Evolutionary conservation across 1,284 basidiomycete genomes (phyloP).

Genomic region (Cutaneotrichosporon sp.): DNA sequence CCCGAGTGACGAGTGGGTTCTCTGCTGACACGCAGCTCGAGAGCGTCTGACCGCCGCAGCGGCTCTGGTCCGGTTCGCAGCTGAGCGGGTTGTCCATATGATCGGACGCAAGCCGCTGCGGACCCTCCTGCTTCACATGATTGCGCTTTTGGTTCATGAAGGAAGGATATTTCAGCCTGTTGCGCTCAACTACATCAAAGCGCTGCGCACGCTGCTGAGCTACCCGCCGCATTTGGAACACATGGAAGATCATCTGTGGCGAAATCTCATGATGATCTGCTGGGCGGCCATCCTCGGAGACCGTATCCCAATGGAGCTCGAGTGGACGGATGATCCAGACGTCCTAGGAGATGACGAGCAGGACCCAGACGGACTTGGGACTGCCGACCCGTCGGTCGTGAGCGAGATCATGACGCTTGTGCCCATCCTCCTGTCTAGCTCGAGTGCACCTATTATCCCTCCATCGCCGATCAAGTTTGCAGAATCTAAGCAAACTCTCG

Average conservation of each 20-base stretch:
- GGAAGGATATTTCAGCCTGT: conserved; percentile 60
- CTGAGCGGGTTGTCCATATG: conserved; percentile 35
- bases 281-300: conserved; percentile 73
- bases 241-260: conserved; percentile 64
- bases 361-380: conserved; percentile 16
- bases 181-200: conserved; percentile 74
- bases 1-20: no score
- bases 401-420: conserved; percentile 63
- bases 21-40: conserved; percentile 6
- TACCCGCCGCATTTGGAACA: conserved; percentile 74
- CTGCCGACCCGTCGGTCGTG: conserved; percentile 4
- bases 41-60: conserved; percentile 16
- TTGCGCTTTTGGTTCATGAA: conserved; percentile 58
- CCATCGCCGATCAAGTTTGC: conserved; percentile 10
- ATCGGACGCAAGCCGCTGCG: conserved; percentile 32
- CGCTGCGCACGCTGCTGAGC: conserved; percentile 60
- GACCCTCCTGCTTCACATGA: conserved; percentile 61
- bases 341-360: conserved; percentile 10
- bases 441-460: conserved; percentile 34
- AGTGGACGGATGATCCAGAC: conserved; percentile 31
- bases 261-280: conserved; percentile 60
- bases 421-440: conserved; percentile 60
- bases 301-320: conserved; percentile 48
- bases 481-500: conserved; percentile 37
- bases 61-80: conserved; percentile 33